phyloP scores from a whole-genome alignment of 352 stramenopile genomes.

The Phytopythium helicoides region DNA sequence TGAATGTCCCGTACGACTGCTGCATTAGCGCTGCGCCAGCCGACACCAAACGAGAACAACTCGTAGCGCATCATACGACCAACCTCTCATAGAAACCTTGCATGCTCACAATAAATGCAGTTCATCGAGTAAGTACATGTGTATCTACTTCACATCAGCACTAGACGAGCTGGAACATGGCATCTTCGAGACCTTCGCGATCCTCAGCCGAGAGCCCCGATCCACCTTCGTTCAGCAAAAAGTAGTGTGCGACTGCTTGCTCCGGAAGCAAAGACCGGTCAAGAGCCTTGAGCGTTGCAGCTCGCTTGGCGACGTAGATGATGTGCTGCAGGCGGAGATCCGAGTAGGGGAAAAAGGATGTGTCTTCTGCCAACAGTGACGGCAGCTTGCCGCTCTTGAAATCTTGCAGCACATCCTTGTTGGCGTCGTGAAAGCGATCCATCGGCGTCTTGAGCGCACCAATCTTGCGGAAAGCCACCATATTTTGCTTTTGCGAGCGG shows the following conservation, averaged over 20 bases:
- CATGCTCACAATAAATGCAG: too few species aligned
- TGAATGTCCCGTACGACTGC: too few species aligned
- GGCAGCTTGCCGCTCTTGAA: constrained; percentile 65
- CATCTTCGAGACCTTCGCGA: constrained; percentile 21
- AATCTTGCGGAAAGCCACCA: constrained; percentile 53
- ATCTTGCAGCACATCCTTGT: constrained; percentile 51
- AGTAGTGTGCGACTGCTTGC: constrained; percentile 38
- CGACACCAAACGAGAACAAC: too few species aligned
- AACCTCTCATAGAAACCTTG: too few species aligned
- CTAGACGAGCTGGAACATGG: constrained; percentile 23
- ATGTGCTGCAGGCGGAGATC: constrained; percentile 55
- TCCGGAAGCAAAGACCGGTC: constrained; percentile 41
- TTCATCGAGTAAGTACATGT: too few species aligned
- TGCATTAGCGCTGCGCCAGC: too few species aligned
- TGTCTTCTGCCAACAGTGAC: constrained; percentile 58
- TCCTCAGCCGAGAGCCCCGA: constrained; percentile 30
- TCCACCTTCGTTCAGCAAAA: constrained; percentile 44
- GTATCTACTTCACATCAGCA: too few species aligned
- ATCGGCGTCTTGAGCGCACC: constrained; percentile 71
- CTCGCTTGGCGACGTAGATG: constrained; percentile 55
- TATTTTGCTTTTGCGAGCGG: constrained; percentile 55
- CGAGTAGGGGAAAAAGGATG: constrained; percentile 62
- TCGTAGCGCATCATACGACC: too few species aligned
- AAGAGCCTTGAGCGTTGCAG: constrained; percentile 37
- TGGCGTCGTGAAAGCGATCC: constrained; percentile 63